Evolutionary conservation across 2,329 filamentous ascomycete genomes (phyloP).

Genomic region (Dichotomopilus funicola): DNA sequence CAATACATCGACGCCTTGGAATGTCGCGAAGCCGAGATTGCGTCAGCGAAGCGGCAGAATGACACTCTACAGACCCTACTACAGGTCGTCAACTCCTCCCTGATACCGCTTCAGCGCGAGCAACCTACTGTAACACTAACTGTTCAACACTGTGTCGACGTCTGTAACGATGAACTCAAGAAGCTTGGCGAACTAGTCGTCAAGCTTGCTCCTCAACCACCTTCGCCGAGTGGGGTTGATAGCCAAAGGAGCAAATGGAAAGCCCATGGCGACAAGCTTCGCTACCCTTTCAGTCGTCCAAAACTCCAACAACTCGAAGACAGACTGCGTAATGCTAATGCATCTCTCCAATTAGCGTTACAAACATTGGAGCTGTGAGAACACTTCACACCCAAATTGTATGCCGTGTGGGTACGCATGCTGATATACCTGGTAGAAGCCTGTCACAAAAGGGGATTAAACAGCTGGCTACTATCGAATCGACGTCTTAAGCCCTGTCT

Average conservation of each 20-base stretch:
- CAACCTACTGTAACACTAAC: neutral
- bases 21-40: constrained; percentile 1
- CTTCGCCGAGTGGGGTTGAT: neutral
- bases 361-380: constrained; percentile 1
- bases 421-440: neutral
- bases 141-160: neutral
- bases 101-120: neutral
- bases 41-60: neutral
- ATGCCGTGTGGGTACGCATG: neutral
- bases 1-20: constrained; percentile 1
- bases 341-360: constrained; percentile 2
- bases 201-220: neutral
- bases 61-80: neutral
- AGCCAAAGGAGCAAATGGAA: neutral
- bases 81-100: neutral
- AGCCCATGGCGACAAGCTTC: neutral
- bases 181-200: neutral
- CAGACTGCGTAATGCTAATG: neutral
- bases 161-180: neutral
- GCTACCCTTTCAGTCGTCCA: constrained; percentile 7
- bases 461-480: neutral
- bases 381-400: neutral
- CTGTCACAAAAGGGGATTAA: neutral
- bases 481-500: neutral
- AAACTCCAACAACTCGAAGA: constrained; percentile 2